These are phyloP conservation scores for Pleurotus tuoliensis DNA, from an alignment of 768 basidiomycete genomes.

Conservation along the genomic window DNA sequence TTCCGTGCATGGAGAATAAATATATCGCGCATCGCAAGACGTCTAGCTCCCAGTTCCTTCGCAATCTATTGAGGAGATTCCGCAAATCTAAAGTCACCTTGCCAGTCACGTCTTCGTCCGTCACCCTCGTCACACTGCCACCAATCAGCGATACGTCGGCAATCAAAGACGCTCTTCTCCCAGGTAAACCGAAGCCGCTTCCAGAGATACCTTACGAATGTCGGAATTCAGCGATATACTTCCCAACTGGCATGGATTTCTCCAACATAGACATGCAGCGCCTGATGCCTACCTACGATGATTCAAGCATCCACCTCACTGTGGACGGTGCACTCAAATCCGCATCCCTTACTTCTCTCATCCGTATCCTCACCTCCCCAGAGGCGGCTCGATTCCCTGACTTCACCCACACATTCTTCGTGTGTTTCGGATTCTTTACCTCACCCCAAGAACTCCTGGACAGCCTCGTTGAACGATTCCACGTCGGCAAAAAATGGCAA, in stretches of 20 bases:
- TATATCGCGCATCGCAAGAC: neutral
- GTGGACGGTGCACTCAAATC: conserved; percentile 24
- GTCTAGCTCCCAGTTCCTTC: neutral
- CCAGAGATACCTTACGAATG: conserved; percentile 4
- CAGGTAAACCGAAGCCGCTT: neutral
- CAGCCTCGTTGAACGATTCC: conserved; percentile 42
- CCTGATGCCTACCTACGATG: conserved; percentile 5
- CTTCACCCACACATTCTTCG: conserved; percentile 55
- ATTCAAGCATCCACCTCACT: conserved; percentile 21
- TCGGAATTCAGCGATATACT: neutral
- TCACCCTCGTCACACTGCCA: neutral
- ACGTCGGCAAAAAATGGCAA: conserved; percentile 24
- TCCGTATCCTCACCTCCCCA: conserved; percentile 43
- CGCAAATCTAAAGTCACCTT: neutral
- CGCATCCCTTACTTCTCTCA: conserved; percentile 36
- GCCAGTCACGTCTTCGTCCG: neutral
- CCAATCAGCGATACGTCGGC: neutral
- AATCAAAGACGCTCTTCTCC: neutral
- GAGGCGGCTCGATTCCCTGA: conserved; percentile 34
- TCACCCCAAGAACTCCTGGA: conserved; percentile 41
- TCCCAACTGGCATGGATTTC: neutral
- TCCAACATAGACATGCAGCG: neutral
- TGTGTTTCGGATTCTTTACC: conserved; percentile 70
- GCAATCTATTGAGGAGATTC: neutral
- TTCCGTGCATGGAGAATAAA: neutral